A percentile compares a stretch with the other conserved stretches of the same genome.
Evolutionary conservation across 116 monocot genomes (phyloP).

Genomic region (Iris pallida): DNA sequence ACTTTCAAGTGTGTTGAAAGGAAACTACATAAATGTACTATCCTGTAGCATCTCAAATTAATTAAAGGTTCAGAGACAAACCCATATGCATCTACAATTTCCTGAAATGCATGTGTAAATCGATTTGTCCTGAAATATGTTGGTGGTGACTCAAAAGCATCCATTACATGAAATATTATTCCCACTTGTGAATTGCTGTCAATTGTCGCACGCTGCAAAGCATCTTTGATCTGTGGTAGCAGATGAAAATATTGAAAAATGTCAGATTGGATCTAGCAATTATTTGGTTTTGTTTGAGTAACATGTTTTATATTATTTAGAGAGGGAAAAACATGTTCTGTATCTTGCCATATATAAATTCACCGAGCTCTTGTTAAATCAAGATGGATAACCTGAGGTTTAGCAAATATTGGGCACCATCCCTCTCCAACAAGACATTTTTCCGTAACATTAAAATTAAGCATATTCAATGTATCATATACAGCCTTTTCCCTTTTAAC

Average conservation of each 20-base stretch:
- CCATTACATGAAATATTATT: constrained; percentile 97
- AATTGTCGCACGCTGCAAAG: constrained; percentile 72
- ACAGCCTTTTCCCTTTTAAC: constrained; percentile 96
- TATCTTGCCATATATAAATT: constrained; percentile 3
- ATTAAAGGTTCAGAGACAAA: constrained; percentile 29
- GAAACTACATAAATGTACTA: neutral
- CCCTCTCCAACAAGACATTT: constrained; percentile 99
- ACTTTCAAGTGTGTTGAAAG: neutral
- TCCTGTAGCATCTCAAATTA: neutral
- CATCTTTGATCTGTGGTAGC: constrained; percentile 80
- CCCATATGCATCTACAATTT: constrained; percentile 99
- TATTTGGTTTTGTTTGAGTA: constrained; percentile 2
- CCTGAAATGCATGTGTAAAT: constrained; percentile 92
- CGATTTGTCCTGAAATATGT: constrained; percentile 92
- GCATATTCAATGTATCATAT: constrained; percentile 95
- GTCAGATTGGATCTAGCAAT: neutral
- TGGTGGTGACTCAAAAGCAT: constrained; percentile 79
- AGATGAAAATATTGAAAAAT: constrained; percentile 2
- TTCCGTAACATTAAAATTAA: constrained; percentile 97
- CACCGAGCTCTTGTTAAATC: neutral
- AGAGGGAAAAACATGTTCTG: neutral
- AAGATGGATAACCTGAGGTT: constrained; percentile 56
- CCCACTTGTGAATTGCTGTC: constrained; percentile 97
- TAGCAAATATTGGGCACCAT: constrained; percentile 93
- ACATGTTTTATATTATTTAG: neutral